Evolutionary conservation across 306 rosid species (phyloP), one percentile per base, ranked within the genome.

Genomic region (Dalbergia oliveri): DNA sequence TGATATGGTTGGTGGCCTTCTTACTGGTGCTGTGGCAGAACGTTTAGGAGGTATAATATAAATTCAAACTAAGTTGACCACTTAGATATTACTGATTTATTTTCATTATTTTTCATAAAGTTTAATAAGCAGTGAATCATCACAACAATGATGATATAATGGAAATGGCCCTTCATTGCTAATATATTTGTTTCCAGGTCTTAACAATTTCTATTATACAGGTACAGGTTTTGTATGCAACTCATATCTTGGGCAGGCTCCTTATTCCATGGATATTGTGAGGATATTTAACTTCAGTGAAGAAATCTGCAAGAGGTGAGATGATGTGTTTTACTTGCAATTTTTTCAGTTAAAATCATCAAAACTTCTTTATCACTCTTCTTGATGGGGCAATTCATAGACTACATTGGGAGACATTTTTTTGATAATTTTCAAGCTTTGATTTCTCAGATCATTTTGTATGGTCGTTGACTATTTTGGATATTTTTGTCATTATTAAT

Each of bases 1-100:
- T 83, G 99, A 95, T 81, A 89, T 89, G 96, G 86, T 92, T 84
- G 93, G 94, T 72, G 97, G 99, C 73, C 91, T 94, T 83, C 84
- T 94, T 66, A 95, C 99, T 56, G 99, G 99, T 79, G 91, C 97
- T n/a, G 92, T 86, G 83, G 99, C 99, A 19, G 98, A 95, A 84
- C 93, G 97, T 39, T 83, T 91, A 85, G 99, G 97, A 95, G 99
- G 99, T 90, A 19, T 41, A 73, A 10, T 49, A 53, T 57, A 62
- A 23, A 8, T 78, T 72, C 81, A 44, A 33, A 53, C 47, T 15
- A 16, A 53, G 35, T 63, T 72, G 75, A 54, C 77, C 50, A 44
- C 63, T 81, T 77, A 39, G 44, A 75, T 85, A 15, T 31, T 65
- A 13, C 53, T 53, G 49, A 19, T 47, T 54, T 79, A 44, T 6